Conservation (phyloP, 1,284 basidiomycete species). For the Serendipita sp. region DNA sequence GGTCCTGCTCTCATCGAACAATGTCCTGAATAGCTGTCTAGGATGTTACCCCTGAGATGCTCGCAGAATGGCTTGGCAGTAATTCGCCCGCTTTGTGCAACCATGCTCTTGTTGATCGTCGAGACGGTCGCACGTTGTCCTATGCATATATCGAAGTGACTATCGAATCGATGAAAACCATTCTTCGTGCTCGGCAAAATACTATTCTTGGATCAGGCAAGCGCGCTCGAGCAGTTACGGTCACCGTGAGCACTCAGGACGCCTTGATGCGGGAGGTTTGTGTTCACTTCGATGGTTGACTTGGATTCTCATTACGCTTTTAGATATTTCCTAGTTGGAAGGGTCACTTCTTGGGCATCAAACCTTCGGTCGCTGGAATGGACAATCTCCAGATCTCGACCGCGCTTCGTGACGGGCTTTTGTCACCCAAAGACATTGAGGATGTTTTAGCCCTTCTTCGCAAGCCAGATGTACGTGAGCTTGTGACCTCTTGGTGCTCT, state of each 20-base stretch:
- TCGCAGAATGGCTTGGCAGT: slow-evolving; percentile 42
- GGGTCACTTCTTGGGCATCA: slow-evolving; percentile 53
- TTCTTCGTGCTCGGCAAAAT: slow-evolving; percentile 45
- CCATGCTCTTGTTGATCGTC: slow-evolving; percentile 60
- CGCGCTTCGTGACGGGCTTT: slow-evolving; percentile 43
- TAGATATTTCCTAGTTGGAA: slow-evolving; percentile 67
- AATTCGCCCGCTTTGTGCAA: slow-evolving; percentile 47
- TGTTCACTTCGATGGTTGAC: slow-evolving; percentile 11
- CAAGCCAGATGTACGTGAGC: slow-evolving; percentile 48
- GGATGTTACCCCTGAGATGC: slow-evolving; percentile 67
- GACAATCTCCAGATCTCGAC: slow-evolving; percentile 38
- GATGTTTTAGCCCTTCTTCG: slow-evolving; percentile 51
- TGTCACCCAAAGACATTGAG: slow-evolving; percentile 49
- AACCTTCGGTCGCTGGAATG: slow-evolving; percentile 48
- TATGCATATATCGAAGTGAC: slow-evolving; percentile 65
- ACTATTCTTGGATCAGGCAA: slow-evolving; percentile 60
- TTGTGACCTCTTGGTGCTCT: neutral
- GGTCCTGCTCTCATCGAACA: slow-evolving; percentile 9
- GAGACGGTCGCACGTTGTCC: slow-evolving; percentile 58
- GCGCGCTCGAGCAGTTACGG: slow-evolving; percentile 61
- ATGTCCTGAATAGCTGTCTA: slow-evolving; percentile 19
- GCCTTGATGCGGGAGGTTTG: slow-evolving; percentile 63
- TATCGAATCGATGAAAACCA: slow-evolving; percentile 43
- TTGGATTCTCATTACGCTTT: neutral
- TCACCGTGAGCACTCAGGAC: slow-evolving; percentile 60